A percentile compares a stretch with the other conserved stretches of the same genome.
Conservation (phyloP, 2,329 filamentous ascomycete species). For the Sporothrix pallida region DNA sequence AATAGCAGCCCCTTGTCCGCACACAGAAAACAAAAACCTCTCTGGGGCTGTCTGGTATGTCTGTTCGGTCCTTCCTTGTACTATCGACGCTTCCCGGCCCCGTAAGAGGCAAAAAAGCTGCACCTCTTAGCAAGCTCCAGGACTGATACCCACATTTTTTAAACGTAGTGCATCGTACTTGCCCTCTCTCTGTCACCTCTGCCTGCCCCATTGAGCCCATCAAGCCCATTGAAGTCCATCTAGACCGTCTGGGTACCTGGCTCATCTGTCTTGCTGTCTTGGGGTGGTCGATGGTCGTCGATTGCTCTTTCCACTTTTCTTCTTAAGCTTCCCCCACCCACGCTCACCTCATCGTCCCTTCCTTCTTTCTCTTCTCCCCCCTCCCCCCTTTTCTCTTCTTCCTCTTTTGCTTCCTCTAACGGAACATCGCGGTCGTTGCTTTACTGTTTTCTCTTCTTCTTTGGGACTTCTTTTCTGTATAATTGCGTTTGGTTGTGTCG, state of each 20-base stretch:
- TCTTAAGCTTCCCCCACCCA: slow-evolving; percentile 20
- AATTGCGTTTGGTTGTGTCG: slow-evolving; percentile 20
- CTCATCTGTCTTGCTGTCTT: neutral
- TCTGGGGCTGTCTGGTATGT: no score
- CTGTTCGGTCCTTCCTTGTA: slow-evolving; percentile 4
- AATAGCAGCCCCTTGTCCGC: neutral
- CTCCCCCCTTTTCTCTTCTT: neutral
- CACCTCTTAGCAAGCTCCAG: slow-evolving; percentile 24
- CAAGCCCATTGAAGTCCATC: neutral
- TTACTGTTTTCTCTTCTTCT: neutral
- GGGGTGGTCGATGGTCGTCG: neutral
- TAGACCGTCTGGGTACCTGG: slow-evolving; percentile 4
- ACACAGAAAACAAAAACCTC: neutral
- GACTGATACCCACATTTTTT: slow-evolving; percentile 23
- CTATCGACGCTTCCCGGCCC: neutral
- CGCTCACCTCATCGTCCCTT: slow-evolving; percentile 14
- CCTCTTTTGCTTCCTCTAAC: neutral
- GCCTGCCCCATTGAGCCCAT: neutral
- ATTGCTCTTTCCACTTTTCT: slow-evolving; percentile 18
- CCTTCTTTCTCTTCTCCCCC: neutral
- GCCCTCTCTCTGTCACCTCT: slow-evolving; percentile 5
- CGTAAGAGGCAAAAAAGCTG: slow-evolving; percentile 26
- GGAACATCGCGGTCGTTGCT: neutral
- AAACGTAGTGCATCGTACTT: slow-evolving; percentile 1
- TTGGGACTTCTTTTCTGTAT: neutral